phyloP scores from a whole-genome alignment of 495 filamentous ascomycete genomes.

The Podospora comata region DNA sequence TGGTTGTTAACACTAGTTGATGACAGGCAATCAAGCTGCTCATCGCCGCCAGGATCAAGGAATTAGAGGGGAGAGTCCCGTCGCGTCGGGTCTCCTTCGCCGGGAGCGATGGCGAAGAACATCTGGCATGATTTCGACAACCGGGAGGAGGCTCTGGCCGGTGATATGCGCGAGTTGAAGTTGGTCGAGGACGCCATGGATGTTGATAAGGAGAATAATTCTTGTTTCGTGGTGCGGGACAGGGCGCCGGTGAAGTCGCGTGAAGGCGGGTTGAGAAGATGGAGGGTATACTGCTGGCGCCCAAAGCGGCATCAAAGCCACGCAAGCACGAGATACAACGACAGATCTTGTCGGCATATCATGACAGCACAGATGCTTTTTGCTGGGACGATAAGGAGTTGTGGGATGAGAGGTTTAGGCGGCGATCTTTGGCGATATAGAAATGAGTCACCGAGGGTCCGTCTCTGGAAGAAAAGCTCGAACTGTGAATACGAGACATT shows the following conservation, averaged over 20 bases:
- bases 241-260: too few species aligned
- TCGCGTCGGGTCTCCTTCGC: neutral
- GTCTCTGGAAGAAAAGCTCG: neutral
- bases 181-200: too few species aligned
- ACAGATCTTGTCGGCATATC: neutral
- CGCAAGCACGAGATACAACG: neutral
- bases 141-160: neutral
- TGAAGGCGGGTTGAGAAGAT: too few species aligned
- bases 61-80: neutral
- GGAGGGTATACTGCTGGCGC: too few species aligned
- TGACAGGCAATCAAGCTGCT: neutral
- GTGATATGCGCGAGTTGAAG: too few species aligned
- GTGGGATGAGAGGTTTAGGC: neutral
- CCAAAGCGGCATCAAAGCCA: neutral
- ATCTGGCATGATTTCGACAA: neutral
- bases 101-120: neutral
- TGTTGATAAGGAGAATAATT: too few species aligned
- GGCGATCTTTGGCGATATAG: neutral
- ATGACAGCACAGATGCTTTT: neutral
- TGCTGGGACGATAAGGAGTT: neutral
- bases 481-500: neutral
- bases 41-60: neutral
- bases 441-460: neutral
- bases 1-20: neutral
- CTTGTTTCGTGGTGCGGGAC: too few species aligned